Percentiles rank a stretch among this genome's conserved stretches.
phyloP scores from a whole-genome alignment of 805 yeast genomes.

The Dipodascopsis uninucleata region DNA sequence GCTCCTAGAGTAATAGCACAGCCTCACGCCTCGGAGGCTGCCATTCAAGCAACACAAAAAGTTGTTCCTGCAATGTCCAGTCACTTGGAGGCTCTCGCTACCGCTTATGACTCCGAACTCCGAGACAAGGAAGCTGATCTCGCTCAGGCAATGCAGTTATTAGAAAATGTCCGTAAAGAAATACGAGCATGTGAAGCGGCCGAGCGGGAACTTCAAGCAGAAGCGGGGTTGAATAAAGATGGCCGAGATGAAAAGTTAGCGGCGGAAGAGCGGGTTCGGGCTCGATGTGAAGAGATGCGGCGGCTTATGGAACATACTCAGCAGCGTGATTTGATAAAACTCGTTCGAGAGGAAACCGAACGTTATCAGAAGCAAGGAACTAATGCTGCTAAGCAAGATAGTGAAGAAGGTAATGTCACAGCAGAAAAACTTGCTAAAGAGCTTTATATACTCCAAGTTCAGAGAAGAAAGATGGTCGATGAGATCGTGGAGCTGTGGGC shows the following conservation, averaged over 20 bases:
- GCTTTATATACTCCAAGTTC: conserved; percentile 42
- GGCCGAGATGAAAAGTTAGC: conserved; percentile 2
- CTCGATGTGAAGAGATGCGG: conserved; percentile 38
- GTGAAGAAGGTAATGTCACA: conserved; percentile 3
- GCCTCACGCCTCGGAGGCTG: conserved; percentile 51
- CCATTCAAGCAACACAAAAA: conserved; percentile 50
- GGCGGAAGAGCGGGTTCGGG: conserved; percentile 32
- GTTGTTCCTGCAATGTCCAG: conserved; percentile 41
- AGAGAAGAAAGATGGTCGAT: conserved; percentile 42
- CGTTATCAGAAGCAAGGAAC: conserved; percentile 4
- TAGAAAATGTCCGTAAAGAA: conserved; percentile 43
- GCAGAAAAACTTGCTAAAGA: conserved; percentile 36
- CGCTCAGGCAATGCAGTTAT: conserved; percentile 45
- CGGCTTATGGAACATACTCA: conserved; percentile 60
- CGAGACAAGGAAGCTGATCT: conserved; percentile 52
- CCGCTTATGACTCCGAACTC: conserved; percentile 54
- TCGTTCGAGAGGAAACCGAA: conserved; percentile 54
- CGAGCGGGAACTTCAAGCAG: conserved; percentile 32
- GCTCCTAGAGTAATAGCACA: conserved; percentile 4
- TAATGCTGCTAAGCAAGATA: conserved; percentile 6
- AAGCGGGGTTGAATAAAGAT: conserved; percentile 7
- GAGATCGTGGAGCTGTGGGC: conserved; percentile 51
- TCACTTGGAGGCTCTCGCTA: conserved; percentile 38
- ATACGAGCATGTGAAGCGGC: conserved; percentile 38
- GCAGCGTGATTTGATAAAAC: conserved; percentile 54